Evolutionary conservation across 2,329 filamentous ascomycete genomes (phyloP).

Genomic region (Apiospora phragmitis): DNA sequence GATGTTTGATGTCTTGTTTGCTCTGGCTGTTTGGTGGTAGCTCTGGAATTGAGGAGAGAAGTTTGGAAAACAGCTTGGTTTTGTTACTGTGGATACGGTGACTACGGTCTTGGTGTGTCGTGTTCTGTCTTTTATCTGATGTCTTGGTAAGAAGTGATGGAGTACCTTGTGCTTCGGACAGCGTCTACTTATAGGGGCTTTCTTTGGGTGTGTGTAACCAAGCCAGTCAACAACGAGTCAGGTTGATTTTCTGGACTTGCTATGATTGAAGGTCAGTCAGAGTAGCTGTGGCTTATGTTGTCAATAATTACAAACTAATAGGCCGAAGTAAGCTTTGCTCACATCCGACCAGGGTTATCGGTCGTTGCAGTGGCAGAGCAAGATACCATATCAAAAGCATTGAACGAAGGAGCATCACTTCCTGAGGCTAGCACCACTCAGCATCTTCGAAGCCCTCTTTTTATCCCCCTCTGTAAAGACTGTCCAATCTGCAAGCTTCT

Average conservation of each 20-base stretch:
- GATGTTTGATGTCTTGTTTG: not conserved
- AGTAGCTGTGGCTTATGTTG: not conserved
- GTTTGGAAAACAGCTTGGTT: too few relatives aligned
- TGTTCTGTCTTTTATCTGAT: not conserved
- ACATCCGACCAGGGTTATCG: not conserved
- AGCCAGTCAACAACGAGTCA: not conserved
- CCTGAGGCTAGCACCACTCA: not conserved
- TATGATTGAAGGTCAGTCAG: not conserved
- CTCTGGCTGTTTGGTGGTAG: not conserved
- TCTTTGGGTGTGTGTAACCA: not conserved
- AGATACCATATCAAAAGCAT: not conserved
- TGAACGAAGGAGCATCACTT: not conserved
- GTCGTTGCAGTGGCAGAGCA: not conserved
- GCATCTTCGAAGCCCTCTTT: constrained; percentile 18
- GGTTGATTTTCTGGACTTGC: not conserved
- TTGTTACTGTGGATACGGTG: not conserved
- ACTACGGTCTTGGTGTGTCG: not conserved
- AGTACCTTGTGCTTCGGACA: too few relatives aligned
- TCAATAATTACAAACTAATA: too few relatives aligned
- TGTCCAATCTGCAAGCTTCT: constrained; percentile 20
- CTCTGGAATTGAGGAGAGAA: too few relatives aligned
- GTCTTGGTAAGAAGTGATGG: not conserved
- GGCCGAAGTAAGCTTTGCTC: not conserved
- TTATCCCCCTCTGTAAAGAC: constrained; percentile 21
- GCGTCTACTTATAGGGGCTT: not conserved